Percentiles rank a stretch among this genome's conserved stretches.
phyloP scores from a whole-genome alignment of 2,329 filamentous ascomycete genomes.

The Biscogniauxia mediterranea region DNA sequence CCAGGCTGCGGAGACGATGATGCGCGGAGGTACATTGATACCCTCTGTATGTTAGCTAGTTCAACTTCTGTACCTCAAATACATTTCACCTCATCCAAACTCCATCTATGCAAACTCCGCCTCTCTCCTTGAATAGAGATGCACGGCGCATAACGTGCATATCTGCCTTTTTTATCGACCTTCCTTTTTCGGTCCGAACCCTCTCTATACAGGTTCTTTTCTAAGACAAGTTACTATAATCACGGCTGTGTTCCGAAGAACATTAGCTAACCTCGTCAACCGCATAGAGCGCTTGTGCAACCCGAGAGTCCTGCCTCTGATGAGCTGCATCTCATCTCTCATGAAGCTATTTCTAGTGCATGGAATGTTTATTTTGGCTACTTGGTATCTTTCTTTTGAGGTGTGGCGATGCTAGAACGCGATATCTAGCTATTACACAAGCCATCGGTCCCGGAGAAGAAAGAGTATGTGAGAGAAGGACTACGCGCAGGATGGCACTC shows the following conservation, averaged over 20 bases:
- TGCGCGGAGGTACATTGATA: not conserved
- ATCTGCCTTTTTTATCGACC: not conserved
- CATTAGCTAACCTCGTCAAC: not conserved
- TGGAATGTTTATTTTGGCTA: not conserved
- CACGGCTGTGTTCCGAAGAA: slow-evolving; percentile 1
- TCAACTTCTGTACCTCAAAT: not conserved
- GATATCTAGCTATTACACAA: not conserved
- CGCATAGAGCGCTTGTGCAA: not conserved
- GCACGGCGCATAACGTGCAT: not conserved
- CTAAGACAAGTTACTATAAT: not conserved
- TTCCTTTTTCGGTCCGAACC: slow-evolving; percentile 3
- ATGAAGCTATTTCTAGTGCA: slow-evolving; percentile 1
- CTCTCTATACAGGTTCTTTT: not conserved
- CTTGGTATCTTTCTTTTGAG: not conserved
- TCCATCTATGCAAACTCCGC: not conserved
- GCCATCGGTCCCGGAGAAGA: not conserved
- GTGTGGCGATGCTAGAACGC: not conserved
- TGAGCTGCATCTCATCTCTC: not conserved
- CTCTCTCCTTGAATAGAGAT: not conserved
- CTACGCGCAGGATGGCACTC: not conserved
- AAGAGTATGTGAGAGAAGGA: not conserved
- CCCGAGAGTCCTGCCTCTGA: not conserved
- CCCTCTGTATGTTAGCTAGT: not conserved
- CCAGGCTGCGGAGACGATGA: not conserved
- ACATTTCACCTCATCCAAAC: not conserved